Conservation (phyloP, 768 basidiomycete genomes). For the Auricularia cornea region DNA sequence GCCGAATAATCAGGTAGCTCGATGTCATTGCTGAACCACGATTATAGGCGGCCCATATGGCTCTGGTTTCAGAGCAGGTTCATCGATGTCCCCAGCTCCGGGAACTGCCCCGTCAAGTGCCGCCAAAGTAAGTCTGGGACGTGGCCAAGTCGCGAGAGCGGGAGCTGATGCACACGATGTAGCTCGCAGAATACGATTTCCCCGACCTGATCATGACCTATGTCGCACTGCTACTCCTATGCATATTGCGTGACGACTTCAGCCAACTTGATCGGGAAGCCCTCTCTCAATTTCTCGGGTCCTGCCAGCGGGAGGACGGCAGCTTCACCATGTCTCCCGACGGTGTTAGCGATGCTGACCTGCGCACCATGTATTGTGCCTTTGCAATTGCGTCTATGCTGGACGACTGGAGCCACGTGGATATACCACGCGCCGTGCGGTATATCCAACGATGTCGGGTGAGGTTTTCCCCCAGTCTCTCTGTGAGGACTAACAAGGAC, state of each 20-base stretch:
- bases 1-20: conserved; percentile 7
- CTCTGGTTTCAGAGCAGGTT: conserved; percentile 43
- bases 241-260: conserved; percentile 83
- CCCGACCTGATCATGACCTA: conserved; percentile 93
- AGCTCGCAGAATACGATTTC: conserved; percentile 42
- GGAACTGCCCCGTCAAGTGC: conserved; percentile 10
- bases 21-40: neutral
- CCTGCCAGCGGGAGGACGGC: conserved; percentile 74
- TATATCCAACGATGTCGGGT: conserved; percentile 74
- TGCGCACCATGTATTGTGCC: conserved; percentile 81
- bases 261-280: conserved; percentile 58
- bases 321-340: conserved; percentile 24
- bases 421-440: conserved; percentile 47
- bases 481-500: conserved; percentile 2
- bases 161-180: conserved; percentile 4
- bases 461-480: conserved; percentile 13
- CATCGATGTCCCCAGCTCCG: conserved; percentile 50
- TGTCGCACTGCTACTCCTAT: conserved; percentile 74
- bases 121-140: conserved; percentile 11
- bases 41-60: conserved; percentile 46
- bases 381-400: conserved; percentile 76
- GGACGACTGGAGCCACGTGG: conserved; percentile 68
- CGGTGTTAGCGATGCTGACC: conserved; percentile 51
- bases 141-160: conserved; percentile 1
- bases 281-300: conserved; percentile 53